Evolutionary conservation across 1,284 basidiomycete genomes (phyloP).

Genomic region (Amylostereum areolatum): DNA sequence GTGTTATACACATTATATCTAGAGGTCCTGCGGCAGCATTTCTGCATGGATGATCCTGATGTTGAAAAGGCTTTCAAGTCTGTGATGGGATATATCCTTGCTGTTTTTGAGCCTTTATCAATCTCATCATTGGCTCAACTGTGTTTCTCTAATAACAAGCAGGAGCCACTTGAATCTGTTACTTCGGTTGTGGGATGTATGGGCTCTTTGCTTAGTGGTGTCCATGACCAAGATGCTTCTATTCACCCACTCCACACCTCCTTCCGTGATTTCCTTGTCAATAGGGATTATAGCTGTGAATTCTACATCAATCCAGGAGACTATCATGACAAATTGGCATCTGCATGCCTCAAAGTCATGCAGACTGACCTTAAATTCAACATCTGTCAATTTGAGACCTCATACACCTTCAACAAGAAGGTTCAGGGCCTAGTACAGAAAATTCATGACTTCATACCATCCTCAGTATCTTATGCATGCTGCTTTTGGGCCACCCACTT

Average conservation of each 20-base stretch:
- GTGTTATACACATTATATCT: no score
- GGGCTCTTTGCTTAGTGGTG: slow-evolving; percentile 4
- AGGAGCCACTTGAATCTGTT: no score
- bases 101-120: no score
- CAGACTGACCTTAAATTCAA: slow-evolving; percentile 9
- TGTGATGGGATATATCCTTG: no score
- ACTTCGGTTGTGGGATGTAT: no score
- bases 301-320: slow-evolving; percentile 4
- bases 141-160: no score
- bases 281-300: background rate
- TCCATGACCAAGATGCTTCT: background rate
- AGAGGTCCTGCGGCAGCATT: no score
- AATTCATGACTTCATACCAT: background rate
- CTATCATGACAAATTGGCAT: slow-evolving; percentile 3
- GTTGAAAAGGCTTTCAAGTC: no score
- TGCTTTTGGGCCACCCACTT: slow-evolving; percentile 12
- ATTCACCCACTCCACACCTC: slow-evolving; percentile 9
- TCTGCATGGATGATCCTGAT: no score
- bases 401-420: slow-evolving; percentile 10
- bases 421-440: background rate
- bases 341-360: slow-evolving; percentile 3
- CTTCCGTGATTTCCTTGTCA: slow-evolving; percentile 10
- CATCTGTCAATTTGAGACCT: slow-evolving; percentile 9
- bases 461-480: slow-evolving; percentile 9
- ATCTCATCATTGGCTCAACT: no score